Evolutionary conservation across 805 yeast species (phyloP).

Genomic region (Geotrichum ghanense): DNA sequence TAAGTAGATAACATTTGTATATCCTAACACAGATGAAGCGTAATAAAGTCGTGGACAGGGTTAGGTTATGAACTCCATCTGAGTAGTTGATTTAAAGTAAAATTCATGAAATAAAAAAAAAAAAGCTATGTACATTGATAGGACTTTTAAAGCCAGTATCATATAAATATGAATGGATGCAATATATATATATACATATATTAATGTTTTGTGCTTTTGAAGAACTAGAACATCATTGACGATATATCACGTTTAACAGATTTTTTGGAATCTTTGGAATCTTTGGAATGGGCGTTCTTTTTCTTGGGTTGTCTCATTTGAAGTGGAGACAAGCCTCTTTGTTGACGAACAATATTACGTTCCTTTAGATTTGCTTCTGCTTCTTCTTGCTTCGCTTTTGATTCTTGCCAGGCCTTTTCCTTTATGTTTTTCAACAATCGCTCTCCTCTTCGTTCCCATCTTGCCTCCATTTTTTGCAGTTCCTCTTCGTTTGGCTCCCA

Average conservation of each 20-base stretch:
- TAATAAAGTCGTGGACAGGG: no score
- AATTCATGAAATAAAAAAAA: no score
- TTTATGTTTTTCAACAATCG: constrained; percentile 5
- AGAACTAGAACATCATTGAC: not conserved
- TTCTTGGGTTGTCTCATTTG: not conserved
- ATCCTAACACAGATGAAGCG: no score
- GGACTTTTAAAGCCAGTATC: no score
- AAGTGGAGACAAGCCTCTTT: not conserved
- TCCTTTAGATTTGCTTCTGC: constrained; percentile 11
- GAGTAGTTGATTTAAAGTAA: no score
- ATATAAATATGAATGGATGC: no score
- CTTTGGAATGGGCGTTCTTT: not conserved
- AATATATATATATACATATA: no score
- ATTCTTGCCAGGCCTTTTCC: constrained; percentile 10
- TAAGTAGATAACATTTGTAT: no score
- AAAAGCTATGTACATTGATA: no score
- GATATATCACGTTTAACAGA: not conserved
- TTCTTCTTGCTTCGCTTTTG: constrained; percentile 13
- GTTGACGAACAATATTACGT: not conserved
- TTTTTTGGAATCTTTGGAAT: not conserved
- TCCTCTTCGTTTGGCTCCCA: constrained; percentile 64
- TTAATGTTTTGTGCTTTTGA: no score
- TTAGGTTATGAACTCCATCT: no score
- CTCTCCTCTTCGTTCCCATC: constrained; percentile 45
- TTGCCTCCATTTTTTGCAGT: constrained; percentile 30